Evolutionary conservation across 768 basidiomycete species (phyloP), one percentile per base, ranked within the genome.

Genomic region (Leccinellum luteum): DNA sequence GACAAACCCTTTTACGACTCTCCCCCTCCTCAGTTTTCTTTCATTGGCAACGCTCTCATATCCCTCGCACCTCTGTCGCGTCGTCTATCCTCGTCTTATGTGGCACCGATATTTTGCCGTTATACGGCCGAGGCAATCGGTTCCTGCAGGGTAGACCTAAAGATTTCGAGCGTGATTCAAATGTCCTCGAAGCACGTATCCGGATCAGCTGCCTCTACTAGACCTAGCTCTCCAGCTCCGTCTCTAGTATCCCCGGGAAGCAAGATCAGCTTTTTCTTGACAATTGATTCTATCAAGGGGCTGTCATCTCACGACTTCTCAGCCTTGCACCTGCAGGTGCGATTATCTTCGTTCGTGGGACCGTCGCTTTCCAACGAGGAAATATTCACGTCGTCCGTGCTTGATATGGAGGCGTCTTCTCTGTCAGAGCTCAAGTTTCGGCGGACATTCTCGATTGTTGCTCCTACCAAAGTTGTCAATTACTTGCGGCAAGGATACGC

Each of bases 121-220:
- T 96, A 95, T 67, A 97, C 94, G 1, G 83, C 92, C 48, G 96
- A 98, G 69, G 95, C 95, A 2, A 94, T 98, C 62, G 97, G 96
- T 2, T 93, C 92, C 27, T 98, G 95, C 75, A 85, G 93, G 23
- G 79, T 97, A 54, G 86, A 89, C 62, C 80, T 97, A 73, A 91
- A 86, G 74, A 81, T 93, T 45, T 81, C 89, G 62, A 92, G 85
- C 60, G 82, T 90, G 38, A 76, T 85, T 27, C 69, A 69, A 48
- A 71, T 84, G 43, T 78, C 87, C 2, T 72, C 85, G 7, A 85
- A 82, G 73, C 79, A 86, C 68, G 71, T 77, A 35, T 80, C 82
- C 61, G 78, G 81, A 51, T 92, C 90, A 1, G 73, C 79, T 45
- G 75, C 83, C 14, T 85, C 88, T 15, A 92, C 89, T 3, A 82